Conservation (phyloP, 176 grass and related monocot genomes). For the Phyllostachys edulis region DNA sequence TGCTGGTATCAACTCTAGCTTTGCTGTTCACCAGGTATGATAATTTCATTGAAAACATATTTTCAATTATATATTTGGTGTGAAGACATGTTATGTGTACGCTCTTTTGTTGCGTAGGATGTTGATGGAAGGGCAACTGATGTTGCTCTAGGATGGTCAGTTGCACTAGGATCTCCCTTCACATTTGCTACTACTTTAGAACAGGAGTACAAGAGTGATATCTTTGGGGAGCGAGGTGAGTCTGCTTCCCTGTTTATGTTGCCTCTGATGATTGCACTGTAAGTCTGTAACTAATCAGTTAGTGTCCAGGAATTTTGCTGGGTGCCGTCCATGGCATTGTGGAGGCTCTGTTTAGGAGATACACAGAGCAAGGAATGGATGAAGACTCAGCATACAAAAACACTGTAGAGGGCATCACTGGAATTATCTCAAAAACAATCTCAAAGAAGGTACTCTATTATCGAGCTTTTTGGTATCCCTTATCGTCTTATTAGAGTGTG, state of each 20-base stretch:
- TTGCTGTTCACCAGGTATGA: conserved; percentile 77
- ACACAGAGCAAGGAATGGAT: conserved; percentile 75
- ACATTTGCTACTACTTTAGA: conserved; percentile 72
- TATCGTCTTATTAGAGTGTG: background rate
- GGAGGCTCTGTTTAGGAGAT: conserved; percentile 73
- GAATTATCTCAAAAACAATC: conserved; percentile 74
- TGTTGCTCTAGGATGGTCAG: conserved; percentile 84
- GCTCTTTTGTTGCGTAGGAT: conserved; percentile 45
- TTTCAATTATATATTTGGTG: background rate
- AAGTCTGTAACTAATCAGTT: conserved; percentile 18
- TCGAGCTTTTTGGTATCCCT: background rate
- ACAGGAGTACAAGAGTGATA: conserved; percentile 83
- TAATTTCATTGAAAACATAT: background rate
- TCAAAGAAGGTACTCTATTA: conserved; percentile 57
- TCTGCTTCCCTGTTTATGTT: background rate
- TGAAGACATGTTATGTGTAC: background rate
- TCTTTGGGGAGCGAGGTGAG: conserved; percentile 79
- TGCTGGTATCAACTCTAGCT: conserved; percentile 82
- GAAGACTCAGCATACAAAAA: conserved; percentile 66
- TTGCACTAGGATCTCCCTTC: conserved; percentile 81
- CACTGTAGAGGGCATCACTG: conserved; percentile 80
- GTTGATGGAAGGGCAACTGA: conserved; percentile 87
- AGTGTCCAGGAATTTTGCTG: conserved; percentile 59
- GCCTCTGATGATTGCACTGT: background rate
- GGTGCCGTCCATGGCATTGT: conserved; percentile 73